phyloP scores from a whole-genome alignment of 116 monocot species.

The Dioscorea cayenensis region DNA sequence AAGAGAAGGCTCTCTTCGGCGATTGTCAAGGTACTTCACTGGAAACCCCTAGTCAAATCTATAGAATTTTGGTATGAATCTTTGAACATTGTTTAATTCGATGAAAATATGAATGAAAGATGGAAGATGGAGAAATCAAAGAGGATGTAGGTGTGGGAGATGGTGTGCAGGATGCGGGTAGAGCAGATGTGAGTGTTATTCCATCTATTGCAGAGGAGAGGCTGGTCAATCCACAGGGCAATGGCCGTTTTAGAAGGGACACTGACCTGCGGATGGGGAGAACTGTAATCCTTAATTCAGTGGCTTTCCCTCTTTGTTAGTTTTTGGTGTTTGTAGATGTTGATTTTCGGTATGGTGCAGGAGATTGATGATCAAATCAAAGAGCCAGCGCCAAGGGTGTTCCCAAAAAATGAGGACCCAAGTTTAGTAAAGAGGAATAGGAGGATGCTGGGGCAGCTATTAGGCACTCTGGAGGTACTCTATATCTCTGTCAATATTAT shows the following conservation, averaged over 20 bases:
- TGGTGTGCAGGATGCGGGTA: slow-evolving; percentile 14
- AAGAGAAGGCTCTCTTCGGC: slow-evolving; percentile 81
- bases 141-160: slow-evolving; percentile 11
- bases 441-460: slow-evolving; percentile 66
- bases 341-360: slow-evolving; percentile 12
- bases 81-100: slow-evolving; percentile 1
- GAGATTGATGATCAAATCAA: slow-evolving; percentile 38
- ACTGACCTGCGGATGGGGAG: slow-evolving; percentile 21
- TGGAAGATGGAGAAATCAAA: slow-evolving; percentile 50
- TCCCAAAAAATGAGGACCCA: slow-evolving; percentile 49
- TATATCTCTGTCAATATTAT: neutral
- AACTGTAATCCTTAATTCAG: slow-evolving; percentile 14
- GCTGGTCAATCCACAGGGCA: slow-evolving; percentile 7
- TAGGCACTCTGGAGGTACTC: slow-evolving; percentile 64
- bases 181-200: slow-evolving; percentile 2
- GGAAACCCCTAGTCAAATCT: neutral
- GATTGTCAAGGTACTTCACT: slow-evolving; percentile 55
- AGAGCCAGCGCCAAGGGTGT: slow-evolving; percentile 53
- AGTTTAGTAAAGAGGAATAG: slow-evolving; percentile 58
- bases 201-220: slow-evolving; percentile 13
- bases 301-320: neutral
- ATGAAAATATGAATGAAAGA: slow-evolving; percentile 28
- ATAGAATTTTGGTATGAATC: neutral
- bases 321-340: neutral
- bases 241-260: slow-evolving; percentile 46